Conservation (phyloP, 192 early-diverging fungal species). For the Pilobolus umbonatus region DNA sequence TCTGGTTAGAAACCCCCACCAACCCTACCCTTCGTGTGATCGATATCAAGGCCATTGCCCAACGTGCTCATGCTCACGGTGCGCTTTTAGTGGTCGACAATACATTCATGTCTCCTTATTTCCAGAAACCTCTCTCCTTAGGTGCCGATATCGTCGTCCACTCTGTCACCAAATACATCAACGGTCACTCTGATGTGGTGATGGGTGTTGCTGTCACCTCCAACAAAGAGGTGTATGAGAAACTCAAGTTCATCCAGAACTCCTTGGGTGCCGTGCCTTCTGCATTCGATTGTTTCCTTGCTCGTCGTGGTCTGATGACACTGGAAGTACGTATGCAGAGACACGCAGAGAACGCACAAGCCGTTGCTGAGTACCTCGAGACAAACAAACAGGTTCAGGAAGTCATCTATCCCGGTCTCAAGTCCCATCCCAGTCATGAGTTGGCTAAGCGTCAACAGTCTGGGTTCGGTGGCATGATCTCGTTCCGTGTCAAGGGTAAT, state of each 20-base stretch:
- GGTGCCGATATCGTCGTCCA: constrained; percentile 98
- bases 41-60: constrained; percentile 69
- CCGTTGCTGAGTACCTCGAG: constrained; percentile 78
- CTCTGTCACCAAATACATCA: constrained; percentile 98
- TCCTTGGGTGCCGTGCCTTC: constrained; percentile 93
- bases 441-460: constrained; percentile 84
- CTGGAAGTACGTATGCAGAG: constrained; percentile 91
- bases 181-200: constrained; percentile 97
- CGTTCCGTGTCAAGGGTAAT: constrained; percentile 86
- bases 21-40: constrained; percentile 82
- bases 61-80: constrained; percentile 57
- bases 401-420: constrained; percentile 93
- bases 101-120: constrained; percentile 85
- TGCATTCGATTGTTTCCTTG: constrained; percentile 96
- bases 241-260: constrained; percentile 92
- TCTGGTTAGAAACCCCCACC: constrained; percentile 88
- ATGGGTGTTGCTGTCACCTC: constrained; percentile 92
- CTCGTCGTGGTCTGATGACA: constrained; percentile 93
- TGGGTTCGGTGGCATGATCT: constrained; percentile 97
- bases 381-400: constrained; percentile 63
- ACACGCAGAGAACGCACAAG: constrained; percentile 81
- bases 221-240: constrained; percentile 63
- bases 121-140: constrained; percentile 83
- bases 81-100: constrained; percentile 77
- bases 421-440: constrained; percentile 86